Conservation (phyloP, 805 yeast species). For the Wickerhamomyces chaumierensis region DNA sequence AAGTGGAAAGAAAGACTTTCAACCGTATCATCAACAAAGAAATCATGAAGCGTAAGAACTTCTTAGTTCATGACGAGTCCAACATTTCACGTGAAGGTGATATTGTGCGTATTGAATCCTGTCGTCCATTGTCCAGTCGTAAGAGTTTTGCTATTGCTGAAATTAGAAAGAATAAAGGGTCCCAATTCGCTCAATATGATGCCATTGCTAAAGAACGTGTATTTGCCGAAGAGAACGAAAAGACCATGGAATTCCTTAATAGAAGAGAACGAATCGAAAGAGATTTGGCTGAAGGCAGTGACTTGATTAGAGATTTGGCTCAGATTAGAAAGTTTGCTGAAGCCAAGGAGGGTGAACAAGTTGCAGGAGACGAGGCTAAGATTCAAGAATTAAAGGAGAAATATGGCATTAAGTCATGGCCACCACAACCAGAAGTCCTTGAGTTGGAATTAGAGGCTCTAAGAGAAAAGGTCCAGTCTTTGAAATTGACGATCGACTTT, state of each 20-base stretch:
- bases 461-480: conserved; percentile 17
- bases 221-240: conserved; percentile 48
- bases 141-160: conserved; percentile 90
- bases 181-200: conserved; percentile 76
- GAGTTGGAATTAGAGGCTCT: conserved; percentile 26
- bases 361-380: conserved; percentile 24
- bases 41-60: conserved; percentile 68
- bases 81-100: conserved; percentile 91
- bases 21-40: conserved; percentile 66
- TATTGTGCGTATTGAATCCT: conserved; percentile 82
- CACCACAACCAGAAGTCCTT: conserved; percentile 30
- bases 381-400: conserved; percentile 29
- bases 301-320: conserved; percentile 22
- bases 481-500: conserved; percentile 22
- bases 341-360: conserved; percentile 15
- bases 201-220: conserved; percentile 61
- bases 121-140: conserved; percentile 72
- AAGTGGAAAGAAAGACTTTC: conserved; percentile 69
- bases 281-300: conserved; percentile 16
- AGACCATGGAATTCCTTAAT: conserved; percentile 41
- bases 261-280: conserved; percentile 30
- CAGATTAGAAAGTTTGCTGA: conserved; percentile 16
- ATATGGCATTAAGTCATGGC: conserved; percentile 36
- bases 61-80: conserved; percentile 88
- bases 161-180: conserved; percentile 80